These are phyloP conservation scores for Aspergillus fijiensis DNA, from an alignment of 2,329 filamentous ascomycete species.

Conservation along the genomic window DNA sequence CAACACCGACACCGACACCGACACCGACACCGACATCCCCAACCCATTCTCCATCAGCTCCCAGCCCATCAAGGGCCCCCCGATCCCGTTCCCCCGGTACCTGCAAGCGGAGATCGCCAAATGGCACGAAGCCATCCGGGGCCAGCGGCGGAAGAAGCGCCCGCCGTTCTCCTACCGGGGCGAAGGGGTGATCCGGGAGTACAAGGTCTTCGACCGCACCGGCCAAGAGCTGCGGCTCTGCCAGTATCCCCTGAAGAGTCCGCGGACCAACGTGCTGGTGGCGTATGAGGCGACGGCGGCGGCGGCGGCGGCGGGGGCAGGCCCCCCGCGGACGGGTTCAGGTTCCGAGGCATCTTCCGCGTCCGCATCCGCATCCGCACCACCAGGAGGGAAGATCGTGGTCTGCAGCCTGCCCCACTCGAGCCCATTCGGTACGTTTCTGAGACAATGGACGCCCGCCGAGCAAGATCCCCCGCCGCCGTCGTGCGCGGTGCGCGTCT, in stretches of 20 bases:
- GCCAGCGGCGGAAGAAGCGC: neutral
- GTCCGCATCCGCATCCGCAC: too few species aligned
- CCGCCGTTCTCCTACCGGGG: neutral
- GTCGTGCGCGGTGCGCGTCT: slow-evolving; percentile 12
- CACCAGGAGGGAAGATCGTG: slow-evolving; percentile 2
- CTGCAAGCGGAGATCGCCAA: neutral
- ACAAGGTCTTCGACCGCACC: neutral
- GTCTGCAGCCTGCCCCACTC: neutral
- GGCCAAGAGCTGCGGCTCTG: neutral
- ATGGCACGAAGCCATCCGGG: neutral
- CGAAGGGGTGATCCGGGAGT: neutral
- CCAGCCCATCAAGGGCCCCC: neutral
- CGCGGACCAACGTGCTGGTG: slow-evolving; percentile 11
- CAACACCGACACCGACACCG: too few species aligned
- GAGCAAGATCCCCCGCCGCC: slow-evolving; percentile 8
- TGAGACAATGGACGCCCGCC: slow-evolving; percentile 14
- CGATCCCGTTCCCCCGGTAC: neutral
- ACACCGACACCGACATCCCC: neutral
- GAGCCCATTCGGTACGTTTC: slow-evolving; percentile 6
- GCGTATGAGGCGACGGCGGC: slow-evolving; percentile 1
- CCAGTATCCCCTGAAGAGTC: neutral
- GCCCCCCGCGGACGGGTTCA: too few species aligned
- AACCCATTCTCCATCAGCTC: neutral
- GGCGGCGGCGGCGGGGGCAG: neutral
- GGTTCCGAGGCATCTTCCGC: too few species aligned